phyloP scores from a whole-genome alignment of 164 flowering plant genomes.

The Nymphaea colorata region DNA sequence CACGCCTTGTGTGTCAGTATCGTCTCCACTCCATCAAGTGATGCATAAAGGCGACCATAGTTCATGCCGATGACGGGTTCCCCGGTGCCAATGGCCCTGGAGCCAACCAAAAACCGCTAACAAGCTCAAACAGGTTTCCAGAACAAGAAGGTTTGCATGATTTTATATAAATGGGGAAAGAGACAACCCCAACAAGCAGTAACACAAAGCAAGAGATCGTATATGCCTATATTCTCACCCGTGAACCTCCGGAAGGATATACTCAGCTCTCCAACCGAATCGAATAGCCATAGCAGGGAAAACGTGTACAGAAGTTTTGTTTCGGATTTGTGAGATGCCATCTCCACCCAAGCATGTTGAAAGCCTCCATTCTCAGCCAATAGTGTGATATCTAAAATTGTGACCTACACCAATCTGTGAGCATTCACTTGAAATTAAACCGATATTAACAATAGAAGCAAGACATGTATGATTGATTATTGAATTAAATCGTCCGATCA shows the following conservation, averaged over 20 bases:
- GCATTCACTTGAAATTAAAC: too few relatives aligned
- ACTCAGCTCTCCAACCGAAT: neutral
- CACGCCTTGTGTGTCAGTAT: too few relatives aligned
- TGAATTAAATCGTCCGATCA: too few relatives aligned
- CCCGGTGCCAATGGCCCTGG: slow-evolving; percentile 69
- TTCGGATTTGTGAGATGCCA: neutral
- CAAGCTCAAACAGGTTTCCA: neutral
- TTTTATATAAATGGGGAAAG: neutral
- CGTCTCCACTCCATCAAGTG: too few relatives aligned
- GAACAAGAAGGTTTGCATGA: neutral
- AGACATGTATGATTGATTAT: too few relatives aligned
- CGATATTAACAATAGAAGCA: too few relatives aligned
- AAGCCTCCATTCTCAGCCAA: neutral
- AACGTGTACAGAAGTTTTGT: neutral
- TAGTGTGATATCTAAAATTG: neutral
- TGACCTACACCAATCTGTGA: neutral
- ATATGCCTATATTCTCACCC: neutral
- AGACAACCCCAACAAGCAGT: neutral
- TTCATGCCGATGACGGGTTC: slow-evolving; percentile 71
- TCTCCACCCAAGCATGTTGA: neutral
- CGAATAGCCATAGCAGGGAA: neutral
- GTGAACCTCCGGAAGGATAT: neutral
- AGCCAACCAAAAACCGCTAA: neutral
- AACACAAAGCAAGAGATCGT: neutral
- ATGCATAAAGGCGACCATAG: slow-evolving; percentile 25